Percentiles rank a stretch among this genome's conserved stretches.
Conservation (phyloP, 306 rosid species). For the Cicer judaicum region DNA sequence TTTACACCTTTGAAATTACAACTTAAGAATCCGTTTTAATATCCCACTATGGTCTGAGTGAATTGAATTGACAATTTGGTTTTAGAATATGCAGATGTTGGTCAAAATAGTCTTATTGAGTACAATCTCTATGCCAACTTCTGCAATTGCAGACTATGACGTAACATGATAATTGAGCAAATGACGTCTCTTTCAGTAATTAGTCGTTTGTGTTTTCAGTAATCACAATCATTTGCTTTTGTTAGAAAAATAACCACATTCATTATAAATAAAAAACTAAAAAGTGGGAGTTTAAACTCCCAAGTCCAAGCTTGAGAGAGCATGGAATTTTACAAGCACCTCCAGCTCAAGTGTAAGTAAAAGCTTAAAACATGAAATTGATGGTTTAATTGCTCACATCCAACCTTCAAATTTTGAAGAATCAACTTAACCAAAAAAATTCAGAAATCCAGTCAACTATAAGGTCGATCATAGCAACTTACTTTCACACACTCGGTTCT, state of each 20-base stretch:
- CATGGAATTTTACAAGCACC: background rate
- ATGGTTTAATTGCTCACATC: conserved; percentile 5
- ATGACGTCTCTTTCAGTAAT: no score
- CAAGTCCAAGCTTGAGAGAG: background rate
- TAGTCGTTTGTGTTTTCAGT: background rate
- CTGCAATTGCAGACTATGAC: no score
- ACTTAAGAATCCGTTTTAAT: background rate
- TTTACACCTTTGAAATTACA: background rate
- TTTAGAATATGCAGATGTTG: no score
- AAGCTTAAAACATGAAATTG: background rate
- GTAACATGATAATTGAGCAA: no score
- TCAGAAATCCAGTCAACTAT: conserved; percentile 37
- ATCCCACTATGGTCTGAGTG: background rate
- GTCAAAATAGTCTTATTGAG: no score
- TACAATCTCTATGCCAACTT: no score
- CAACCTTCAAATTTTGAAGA: conserved; percentile 15
- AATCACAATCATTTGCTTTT: background rate
- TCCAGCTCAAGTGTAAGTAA: background rate
- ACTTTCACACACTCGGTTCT: conserved; percentile 38
- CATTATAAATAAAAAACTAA: background rate
- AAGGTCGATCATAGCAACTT: conserved; percentile 8
- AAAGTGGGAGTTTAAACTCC: background rate
- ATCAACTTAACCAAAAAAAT: conserved; percentile 14
- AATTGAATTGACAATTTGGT: no score
- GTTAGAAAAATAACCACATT: background rate